Percentiles rank a stretch among this genome's conserved stretches.
These are phyloP conservation scores for Fusarium robinianum DNA, from an alignment of 2,329 filamentous ascomycete genomes.

Conservation along the genomic window DNA sequence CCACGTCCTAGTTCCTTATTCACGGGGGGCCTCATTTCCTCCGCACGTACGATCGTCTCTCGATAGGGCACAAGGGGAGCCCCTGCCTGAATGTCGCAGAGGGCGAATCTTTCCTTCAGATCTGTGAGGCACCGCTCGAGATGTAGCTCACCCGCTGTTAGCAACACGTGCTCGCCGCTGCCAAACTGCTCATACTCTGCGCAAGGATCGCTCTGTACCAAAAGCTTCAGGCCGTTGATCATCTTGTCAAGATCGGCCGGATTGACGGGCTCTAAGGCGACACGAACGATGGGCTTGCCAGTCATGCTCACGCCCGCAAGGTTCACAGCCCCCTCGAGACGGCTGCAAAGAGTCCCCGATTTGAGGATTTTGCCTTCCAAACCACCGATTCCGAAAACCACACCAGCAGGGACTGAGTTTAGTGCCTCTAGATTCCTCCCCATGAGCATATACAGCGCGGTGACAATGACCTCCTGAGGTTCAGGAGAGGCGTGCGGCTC, in stretches of 20 bases:
- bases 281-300: slow-evolving; percentile 89
- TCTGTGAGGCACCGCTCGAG: slow-evolving; percentile 93
- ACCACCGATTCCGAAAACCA: slow-evolving; percentile 92
- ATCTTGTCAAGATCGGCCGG: slow-evolving; percentile 92
- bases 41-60: slow-evolving; percentile 83
- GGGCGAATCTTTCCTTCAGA: slow-evolving; percentile 87
- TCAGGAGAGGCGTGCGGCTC: slow-evolving; percentile 71
- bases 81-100: slow-evolving; percentile 92
- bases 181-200: slow-evolving; percentile 92
- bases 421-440: slow-evolving; percentile 84
- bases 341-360: slow-evolving; percentile 89
- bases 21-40: slow-evolving; percentile 89
- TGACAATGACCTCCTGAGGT: slow-evolving; percentile 82
- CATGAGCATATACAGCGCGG: slow-evolving; percentile 93
- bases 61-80: slow-evolving; percentile 94
- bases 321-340: slow-evolving; percentile 84
- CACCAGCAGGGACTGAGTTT: slow-evolving; percentile 84
- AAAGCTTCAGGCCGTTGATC: slow-evolving; percentile 82
- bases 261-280: slow-evolving; percentile 91
- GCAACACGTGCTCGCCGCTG: slow-evolving; percentile 91
- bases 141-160: slow-evolving; percentile 93
- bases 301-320: slow-evolving; percentile 81
- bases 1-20: slow-evolving; percentile 88
- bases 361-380: slow-evolving; percentile 94
- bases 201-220: slow-evolving; percentile 94